These are phyloP conservation scores for Sordariomycetes sp. DNA, from an alignment of 2,329 filamentous ascomycete genomes.

Conservation along the genomic window DNA sequence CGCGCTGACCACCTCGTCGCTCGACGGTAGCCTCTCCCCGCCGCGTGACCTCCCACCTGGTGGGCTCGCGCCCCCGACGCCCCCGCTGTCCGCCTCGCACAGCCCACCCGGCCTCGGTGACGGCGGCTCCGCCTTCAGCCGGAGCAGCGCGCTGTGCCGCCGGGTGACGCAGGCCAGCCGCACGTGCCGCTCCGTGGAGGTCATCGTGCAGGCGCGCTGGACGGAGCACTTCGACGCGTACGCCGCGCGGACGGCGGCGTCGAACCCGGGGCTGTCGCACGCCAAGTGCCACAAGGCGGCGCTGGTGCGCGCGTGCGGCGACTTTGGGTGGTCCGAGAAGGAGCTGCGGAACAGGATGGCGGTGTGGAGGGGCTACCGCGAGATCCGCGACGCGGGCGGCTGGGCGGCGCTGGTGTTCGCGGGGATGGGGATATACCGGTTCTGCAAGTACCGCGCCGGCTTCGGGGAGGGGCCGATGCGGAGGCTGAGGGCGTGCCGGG, in stretches of 20 bases:
- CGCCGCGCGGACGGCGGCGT: constrained; percentile 27
- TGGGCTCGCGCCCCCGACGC: not conserved
- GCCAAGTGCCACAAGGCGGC: constrained; percentile 39
- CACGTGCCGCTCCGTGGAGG: constrained; percentile 44
- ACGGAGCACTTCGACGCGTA: constrained; percentile 42
- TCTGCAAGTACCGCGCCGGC: constrained; percentile 48
- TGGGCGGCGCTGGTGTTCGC: constrained; percentile 46
- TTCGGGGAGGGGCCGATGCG: constrained; percentile 18
- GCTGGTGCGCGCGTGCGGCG: constrained; percentile 39
- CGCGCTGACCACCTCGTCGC: not conserved
- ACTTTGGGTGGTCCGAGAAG: constrained; percentile 46
- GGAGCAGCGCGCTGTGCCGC: constrained; percentile 18
- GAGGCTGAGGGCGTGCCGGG: constrained; percentile 29
- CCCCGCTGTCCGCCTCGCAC: not conserved
- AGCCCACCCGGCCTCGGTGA: not conserved
- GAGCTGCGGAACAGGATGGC: constrained; percentile 39
- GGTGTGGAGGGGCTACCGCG: constrained; percentile 47
- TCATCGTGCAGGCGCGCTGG: constrained; percentile 48
- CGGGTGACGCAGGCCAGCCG: constrained; percentile 30
- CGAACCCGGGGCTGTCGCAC: constrained; percentile 25
- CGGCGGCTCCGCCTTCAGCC: constrained; percentile 15
- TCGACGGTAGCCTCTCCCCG: not conserved
- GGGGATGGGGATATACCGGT: constrained; percentile 46
- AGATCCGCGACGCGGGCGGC: constrained; percentile 45
- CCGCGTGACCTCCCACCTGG: too few species aligned